Percentiles rank a stretch among this genome's conserved stretches.
phyloP scores from a whole-genome alignment of 2,329 filamentous ascomycete species.

The Talaromyces sp. region DNA sequence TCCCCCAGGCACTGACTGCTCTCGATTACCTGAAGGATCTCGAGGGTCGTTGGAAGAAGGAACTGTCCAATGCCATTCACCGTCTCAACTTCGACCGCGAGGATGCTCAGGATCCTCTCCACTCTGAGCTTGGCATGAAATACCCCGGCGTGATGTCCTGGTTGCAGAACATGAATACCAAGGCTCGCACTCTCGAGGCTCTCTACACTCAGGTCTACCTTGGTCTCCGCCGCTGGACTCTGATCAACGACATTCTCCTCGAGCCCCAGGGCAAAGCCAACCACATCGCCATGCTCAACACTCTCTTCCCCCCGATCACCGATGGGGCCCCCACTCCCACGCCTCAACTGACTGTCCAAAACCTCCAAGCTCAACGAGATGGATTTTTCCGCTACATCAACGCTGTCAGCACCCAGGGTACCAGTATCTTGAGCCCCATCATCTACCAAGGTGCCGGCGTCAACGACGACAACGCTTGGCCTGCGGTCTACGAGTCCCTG shows the following conservation, averaged over 20 bases:
- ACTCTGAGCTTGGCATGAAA: slow-evolving; percentile 52
- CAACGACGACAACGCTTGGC: slow-evolving; percentile 61
- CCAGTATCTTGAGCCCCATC: slow-evolving; percentile 55
- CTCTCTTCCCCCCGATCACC: slow-evolving; percentile 62
- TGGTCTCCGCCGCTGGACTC: slow-evolving; percentile 64
- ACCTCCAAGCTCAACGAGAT: slow-evolving; percentile 61
- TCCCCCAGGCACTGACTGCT: slow-evolving; percentile 66
- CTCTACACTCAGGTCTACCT: slow-evolving; percentile 65
- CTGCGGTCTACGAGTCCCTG: slow-evolving; percentile 50
- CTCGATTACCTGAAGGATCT: slow-evolving; percentile 68
- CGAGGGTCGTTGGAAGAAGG: slow-evolving; percentile 61
- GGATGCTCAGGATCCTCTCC: slow-evolving; percentile 46
- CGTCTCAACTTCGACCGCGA: slow-evolving; percentile 56
- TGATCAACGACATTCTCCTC: slow-evolving; percentile 67
- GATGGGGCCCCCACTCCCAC: slow-evolving; percentile 50
- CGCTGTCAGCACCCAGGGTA: slow-evolving; percentile 59
- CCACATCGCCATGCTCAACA: slow-evolving; percentile 70
- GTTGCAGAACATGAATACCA: slow-evolving; percentile 56
- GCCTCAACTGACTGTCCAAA: slow-evolving; percentile 53
- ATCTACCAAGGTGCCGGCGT: slow-evolving; percentile 56
- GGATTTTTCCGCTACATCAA: slow-evolving; percentile 66
- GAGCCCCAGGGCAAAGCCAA: slow-evolving; percentile 66
- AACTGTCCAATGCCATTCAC: slow-evolving; percentile 58
- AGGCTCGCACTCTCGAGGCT: slow-evolving; percentile 55
- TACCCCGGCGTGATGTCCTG: slow-evolving; percentile 60